Base-by-base conservation (phyloP, 768 basidiomycete genomes). In the Sistotremastrum suecicum region DNA sequence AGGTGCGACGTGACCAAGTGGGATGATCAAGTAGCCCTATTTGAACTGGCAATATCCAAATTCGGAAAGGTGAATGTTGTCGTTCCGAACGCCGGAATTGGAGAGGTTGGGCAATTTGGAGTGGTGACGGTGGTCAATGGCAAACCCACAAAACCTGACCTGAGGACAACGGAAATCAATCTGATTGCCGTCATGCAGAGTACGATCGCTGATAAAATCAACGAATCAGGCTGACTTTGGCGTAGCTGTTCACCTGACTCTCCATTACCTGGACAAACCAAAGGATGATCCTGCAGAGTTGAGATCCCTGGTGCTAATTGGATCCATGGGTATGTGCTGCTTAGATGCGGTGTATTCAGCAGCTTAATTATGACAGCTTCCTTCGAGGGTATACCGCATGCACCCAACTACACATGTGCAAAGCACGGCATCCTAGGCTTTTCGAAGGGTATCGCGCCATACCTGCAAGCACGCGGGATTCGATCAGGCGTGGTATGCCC, bases 361-460 rank as follows among this genome's bases (percentile, higher is more conserved):
- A 28, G 10, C 40, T 42, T 11, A 43, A 34, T 12, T 33, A 37
- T 37, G 42, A 34, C 44, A 75, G 74, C 76, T 34, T 76, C 74
- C 28, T 75, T 74, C 70, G 36, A 56, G 34, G 63, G 61, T 0
- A 60, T 76, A 30, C 68, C 74, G 3, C 51, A 50, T 12, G 74
- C 58, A 4, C 57, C 65, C 12, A 54, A 73, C 41, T 77, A 77
- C 54, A 59, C 63, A 5, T 70, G 69, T 10, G 69, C 76, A 8
- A 77, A 76, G 53, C 75, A 75, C 49, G 74, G 65, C 34, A 56
- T 76, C 5, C 59, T 76, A 5, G 75, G 74, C 7, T 46, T 76
- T 33, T 71, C 75, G 70, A 65, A 72, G 11, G 63, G 71, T 7
- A 57, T 77, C 6, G 56, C 66, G 49, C 61, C 60, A 35, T 54